Conservation (phyloP, 176 grass and related monocot species). For the Musa beccarii region DNA sequence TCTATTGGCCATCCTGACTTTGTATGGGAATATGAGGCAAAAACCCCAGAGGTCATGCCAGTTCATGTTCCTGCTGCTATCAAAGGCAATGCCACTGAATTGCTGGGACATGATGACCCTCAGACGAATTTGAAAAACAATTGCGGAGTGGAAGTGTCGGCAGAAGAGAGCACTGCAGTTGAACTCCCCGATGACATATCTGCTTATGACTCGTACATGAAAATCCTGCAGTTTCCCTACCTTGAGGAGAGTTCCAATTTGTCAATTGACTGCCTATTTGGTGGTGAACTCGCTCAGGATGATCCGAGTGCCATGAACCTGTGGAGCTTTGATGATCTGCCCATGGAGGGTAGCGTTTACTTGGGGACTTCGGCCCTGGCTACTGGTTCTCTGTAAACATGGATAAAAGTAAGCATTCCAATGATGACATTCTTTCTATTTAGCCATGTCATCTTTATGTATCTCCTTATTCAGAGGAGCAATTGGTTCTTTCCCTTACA, state of each 20-base stretch:
- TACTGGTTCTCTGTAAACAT: conserved; percentile 9
- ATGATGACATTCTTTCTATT: too few species aligned
- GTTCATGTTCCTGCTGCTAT: conserved; percentile 3
- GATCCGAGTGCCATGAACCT: conserved; percentile 25
- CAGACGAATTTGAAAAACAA: conserved; percentile 24
- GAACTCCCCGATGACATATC: conserved; percentile 21
- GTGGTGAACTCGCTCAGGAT: conserved; percentile 27
- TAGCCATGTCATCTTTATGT: too few species aligned
- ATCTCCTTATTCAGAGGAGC: too few species aligned
- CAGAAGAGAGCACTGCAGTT: conserved; percentile 14
- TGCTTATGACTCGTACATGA: conserved; percentile 31
- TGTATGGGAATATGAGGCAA: conserved; percentile 24
- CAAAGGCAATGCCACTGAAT: neutral
- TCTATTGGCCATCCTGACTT: conserved; percentile 12
- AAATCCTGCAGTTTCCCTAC: conserved; percentile 22
- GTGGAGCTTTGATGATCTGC: conserved; percentile 44
- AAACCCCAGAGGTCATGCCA: conserved; percentile 27
- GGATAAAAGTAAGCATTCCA: neutral
- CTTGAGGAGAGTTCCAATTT: conserved; percentile 15
- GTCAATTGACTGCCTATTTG: conserved; percentile 35
- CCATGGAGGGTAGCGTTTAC: conserved; percentile 27
- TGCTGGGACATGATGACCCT: conserved; percentile 11
- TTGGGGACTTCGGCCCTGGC: neutral
- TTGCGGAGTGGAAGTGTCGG: conserved; percentile 7
- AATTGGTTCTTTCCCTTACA: too few species aligned